Base-by-base conservation (phyloP, 768 basidiomycete species). In the Clavulina sp. region DNA sequence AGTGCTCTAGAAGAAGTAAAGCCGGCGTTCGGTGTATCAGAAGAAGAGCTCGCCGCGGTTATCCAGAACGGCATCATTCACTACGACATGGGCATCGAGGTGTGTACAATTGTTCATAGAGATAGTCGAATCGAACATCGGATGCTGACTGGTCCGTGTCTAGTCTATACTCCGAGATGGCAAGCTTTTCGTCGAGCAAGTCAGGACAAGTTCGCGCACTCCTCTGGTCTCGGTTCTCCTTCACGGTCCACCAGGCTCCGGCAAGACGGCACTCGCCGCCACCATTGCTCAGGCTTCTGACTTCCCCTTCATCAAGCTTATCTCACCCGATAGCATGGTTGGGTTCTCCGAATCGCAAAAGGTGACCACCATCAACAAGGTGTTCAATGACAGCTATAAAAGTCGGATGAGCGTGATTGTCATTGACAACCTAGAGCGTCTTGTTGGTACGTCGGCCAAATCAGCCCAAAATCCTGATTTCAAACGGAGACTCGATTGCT, bases 11-110 rank as follows among this genome's bases (percentile, higher is more conserved):
- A 88, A 0, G 95, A 99, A 61, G 87, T 97, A 1, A 85, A 89
- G 57, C 88, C 95, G 6, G 88, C 92, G 18, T 99, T 89, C 62
- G 95, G 95, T 77, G 88, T 95, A 2, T 82, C 93, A 1, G 95
- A 97, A 65, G 92, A 93, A 64, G 93, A 99, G 67, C 70, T 99
- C 18, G 75, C 81, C 57, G 79, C 83, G 57, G 89, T 95, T 50
- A 82, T 97, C 21, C 86, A 92, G 65, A 87, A 97, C 62, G 95
- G 95, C 2, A 97, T 97, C 63, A 89, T 96, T 41, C 87, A 89
- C 61, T 95, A 76, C 62, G 80, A 79, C 64, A 53, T 62, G 4
- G 69, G 72, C 36, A 68, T 97, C 59, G 81, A 93, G 61, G 92
- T 92, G 58, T 63, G 81, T 69, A 5, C 24, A n/a, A 3, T 32